Evolutionary conservation across 2,329 filamentous ascomycete genomes (phyloP).

Genomic region (Neofusicoccum umdonicola): DNA sequence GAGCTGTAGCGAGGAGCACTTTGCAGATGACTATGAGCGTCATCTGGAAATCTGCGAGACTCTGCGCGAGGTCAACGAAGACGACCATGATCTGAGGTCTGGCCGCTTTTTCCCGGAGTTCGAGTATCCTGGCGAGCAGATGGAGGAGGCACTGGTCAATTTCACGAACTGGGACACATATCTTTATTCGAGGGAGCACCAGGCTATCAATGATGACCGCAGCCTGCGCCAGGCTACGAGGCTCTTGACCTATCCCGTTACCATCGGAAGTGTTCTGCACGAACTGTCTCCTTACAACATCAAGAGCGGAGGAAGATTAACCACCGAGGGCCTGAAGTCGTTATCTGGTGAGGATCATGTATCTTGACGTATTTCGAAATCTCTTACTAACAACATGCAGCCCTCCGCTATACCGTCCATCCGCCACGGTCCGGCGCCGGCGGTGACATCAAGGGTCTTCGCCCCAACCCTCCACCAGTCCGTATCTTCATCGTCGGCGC

Average conservation of each 20-base stretch:
- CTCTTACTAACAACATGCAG: conserved; percentile 43
- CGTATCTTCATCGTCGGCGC: conserved; percentile 92
- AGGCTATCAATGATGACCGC: conserved; percentile 85
- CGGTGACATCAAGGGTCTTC: conserved; percentile 71
- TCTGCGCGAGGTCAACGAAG: conserved; percentile 90
- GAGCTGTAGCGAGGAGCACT: conserved; percentile 92
- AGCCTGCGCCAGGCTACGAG: conserved; percentile 90
- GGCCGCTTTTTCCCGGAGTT: conserved; percentile 93
- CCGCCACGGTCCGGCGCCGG: conserved; percentile 78
- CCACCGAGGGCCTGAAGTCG: conserved; percentile 86
- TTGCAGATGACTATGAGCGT: conserved; percentile 91
- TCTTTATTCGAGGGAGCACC: conserved; percentile 86
- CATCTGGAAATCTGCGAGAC: conserved; percentile 92
- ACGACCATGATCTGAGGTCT: conserved; percentile 90
- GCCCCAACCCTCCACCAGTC: conserved; percentile 81
- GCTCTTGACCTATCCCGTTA: conserved; percentile 89
- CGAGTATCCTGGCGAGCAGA: conserved; percentile 81
- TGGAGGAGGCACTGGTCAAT: conserved; percentile 90
- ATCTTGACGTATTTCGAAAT: neutral
- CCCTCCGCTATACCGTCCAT: conserved; percentile 89
- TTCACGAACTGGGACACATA: conserved; percentile 99
- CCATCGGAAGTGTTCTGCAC: conserved; percentile 86
- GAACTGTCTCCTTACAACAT: conserved; percentile 92
- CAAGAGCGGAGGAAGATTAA: conserved; percentile 71
- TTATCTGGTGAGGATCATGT: conserved; percentile 68